These are phyloP conservation scores for Nakaseomyces uthaithaninus DNA, from an alignment of 1,139 yeast genomes.

Conservation along the genomic window DNA sequence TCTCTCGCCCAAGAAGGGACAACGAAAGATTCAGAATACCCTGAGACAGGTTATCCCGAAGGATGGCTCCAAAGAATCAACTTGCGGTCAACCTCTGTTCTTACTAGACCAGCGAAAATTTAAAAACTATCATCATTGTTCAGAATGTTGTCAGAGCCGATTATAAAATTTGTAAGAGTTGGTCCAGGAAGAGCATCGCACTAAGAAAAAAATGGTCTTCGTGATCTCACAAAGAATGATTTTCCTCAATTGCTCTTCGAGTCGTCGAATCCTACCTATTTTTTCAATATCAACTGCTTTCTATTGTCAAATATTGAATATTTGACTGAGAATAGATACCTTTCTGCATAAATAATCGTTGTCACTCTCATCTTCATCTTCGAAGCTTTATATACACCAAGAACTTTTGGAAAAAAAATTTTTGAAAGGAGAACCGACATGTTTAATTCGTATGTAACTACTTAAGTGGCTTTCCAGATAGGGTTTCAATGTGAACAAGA, in stretches of 20 bases:
- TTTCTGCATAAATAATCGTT: no score
- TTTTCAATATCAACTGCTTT: no score
- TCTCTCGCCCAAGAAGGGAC: constrained; percentile 9
- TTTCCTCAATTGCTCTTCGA: no score
- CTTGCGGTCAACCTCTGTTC: constrained; percentile 28
- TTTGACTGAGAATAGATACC: no score
- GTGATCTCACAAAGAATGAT: constrained; percentile 3
- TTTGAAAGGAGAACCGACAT: not conserved
- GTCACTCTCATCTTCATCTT: no score
- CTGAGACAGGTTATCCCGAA: constrained; percentile 12
- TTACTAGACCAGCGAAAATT: constrained; percentile 28
- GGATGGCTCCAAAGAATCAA: constrained; percentile 22
- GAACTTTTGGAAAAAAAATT: constrained; percentile 4
- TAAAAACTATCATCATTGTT: constrained; percentile 26
- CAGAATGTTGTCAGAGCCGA: not conserved
- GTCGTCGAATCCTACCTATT: no score
- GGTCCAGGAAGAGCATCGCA: no score
- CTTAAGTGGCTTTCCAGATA: no score
- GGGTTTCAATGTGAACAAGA: no score
- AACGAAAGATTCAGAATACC: constrained; percentile 16
- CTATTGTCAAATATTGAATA: no score
- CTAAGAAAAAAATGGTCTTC: not conserved
- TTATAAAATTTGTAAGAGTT: not conserved
- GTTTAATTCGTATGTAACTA: not conserved
- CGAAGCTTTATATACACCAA: not conserved